Percentiles rank a stretch among this genome's conserved stretches.
phyloP scores from a whole-genome alignment of 768 basidiomycete species.

The Terana coerulea region DNA sequence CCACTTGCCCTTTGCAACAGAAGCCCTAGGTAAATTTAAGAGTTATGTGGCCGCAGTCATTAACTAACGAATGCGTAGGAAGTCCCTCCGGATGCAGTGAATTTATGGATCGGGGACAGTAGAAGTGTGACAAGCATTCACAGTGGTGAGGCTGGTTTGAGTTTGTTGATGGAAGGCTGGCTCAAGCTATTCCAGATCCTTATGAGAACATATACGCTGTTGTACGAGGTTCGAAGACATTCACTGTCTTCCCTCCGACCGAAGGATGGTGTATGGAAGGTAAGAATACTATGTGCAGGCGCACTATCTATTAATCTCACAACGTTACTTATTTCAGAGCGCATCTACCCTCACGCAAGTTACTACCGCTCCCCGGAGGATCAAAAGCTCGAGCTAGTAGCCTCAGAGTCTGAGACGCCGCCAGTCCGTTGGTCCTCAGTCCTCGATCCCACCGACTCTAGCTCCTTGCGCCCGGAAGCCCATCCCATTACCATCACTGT shows the following conservation, averaged over 20 bases:
- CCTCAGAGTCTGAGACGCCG: conserved; percentile 30
- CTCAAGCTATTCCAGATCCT: conserved; percentile 48
- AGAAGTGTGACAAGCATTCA: conserved; percentile 82
- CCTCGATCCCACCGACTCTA: conserved; percentile 48
- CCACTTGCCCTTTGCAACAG: conserved; percentile 71
- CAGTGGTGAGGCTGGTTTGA: conserved; percentile 49
- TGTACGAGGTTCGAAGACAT: conserved; percentile 78
- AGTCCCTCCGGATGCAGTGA: conserved; percentile 81
- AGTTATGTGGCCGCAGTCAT: background rate
- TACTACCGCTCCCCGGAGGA: conserved; percentile 41
- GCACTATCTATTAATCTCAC: conserved; percentile 2
- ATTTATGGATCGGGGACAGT: conserved; percentile 86
- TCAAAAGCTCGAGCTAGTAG: conserved; percentile 25
- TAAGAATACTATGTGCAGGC: conserved; percentile 27
- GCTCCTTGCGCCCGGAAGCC: conserved; percentile 45
- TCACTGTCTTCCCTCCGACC: conserved; percentile 84
- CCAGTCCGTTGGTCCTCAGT: conserved; percentile 83
- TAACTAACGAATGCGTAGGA: conserved; percentile 32
- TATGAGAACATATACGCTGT: conserved; percentile 95
- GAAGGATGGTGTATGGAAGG: conserved; percentile 83
- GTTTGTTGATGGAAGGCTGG: background rate
- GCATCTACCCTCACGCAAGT: conserved; percentile 51
- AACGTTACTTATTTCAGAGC: conserved; percentile 49
- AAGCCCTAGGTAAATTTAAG: conserved; percentile 64
- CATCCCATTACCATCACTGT: conserved; percentile 68